Base-by-base conservation (phyloP, 2,329 filamentous ascomycete genomes). In the Dissoconium aciculare region DNA sequence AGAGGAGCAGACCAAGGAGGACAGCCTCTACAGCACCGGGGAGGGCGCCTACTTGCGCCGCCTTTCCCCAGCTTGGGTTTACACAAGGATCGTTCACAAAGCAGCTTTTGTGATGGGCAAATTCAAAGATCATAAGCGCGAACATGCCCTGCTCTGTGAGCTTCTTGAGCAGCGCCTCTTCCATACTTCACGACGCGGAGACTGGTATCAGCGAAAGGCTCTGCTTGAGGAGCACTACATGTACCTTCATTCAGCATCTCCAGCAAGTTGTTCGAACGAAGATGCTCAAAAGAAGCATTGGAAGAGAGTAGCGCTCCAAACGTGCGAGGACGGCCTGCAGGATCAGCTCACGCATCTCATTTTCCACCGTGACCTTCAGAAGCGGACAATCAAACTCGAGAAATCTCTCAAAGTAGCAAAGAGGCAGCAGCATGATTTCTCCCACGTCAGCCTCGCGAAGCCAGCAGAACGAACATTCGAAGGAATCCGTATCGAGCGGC, bases 151-250 rank as follows among this genome's bases (percentile, higher is more conserved):
- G 1, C 59, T 93, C 1, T 64, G 58, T 0, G 80, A 89, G 46
- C 66, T 98, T 3, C 69, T 98, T 0, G 58, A 59, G 3, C 89
- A 98, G 50, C 69, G 69, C 4, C 65, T 94, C 0, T 95, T 95
- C 46, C 85, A 95, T 46, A 66, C 79, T 26, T 73, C 84, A 2
- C 71, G 85, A 15, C 71, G 89, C 25, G 89, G 89, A 0, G 72
- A 75, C 1, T 98, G 89, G 89, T 95, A 95, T 51, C 85, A 94
- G 50, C 79, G 89, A 12, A 93, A 91, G 56, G 89, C 87, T 1
- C 61, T 98, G 1, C 56, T 98, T 2, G 89, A 98, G 58, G 89
- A 98, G 52, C 84, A 91, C 50, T 95, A 98, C 54, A 85, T 95
- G 80, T 67, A 74, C 47, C 62, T 66, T 4, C 50, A 79, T 4